Percentiles rank a stretch among this genome's conserved stretches.
Evolutionary conservation across 768 basidiomycete genomes (phyloP).

Genomic region (Pulveroboletus frians): DNA sequence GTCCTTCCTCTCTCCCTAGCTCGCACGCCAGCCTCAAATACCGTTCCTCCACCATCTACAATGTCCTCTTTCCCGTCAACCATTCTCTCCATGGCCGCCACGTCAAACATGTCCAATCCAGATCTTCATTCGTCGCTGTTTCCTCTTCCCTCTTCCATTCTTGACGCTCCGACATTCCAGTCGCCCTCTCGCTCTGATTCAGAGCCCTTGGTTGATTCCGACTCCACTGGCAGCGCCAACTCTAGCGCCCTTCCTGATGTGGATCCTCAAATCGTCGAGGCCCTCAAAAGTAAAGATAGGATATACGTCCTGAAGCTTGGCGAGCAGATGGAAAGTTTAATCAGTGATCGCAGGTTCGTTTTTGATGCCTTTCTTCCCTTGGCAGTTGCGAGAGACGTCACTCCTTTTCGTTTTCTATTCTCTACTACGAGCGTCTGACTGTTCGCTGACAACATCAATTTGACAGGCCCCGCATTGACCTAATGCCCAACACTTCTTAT

Average conservation of each 20-base stretch:
- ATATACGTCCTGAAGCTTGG: conserved; percentile 86
- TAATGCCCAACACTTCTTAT: conserved; percentile 70
- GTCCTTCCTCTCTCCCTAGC: background rate
- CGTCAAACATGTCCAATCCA: conserved; percentile 9
- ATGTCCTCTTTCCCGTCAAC: conserved; percentile 11
- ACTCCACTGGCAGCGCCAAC: conserved; percentile 23
- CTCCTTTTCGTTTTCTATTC: background rate
- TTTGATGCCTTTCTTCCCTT: background rate
- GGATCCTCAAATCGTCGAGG: conserved; percentile 79
- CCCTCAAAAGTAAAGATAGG: conserved; percentile 82
- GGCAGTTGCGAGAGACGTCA: conserved; percentile 1
- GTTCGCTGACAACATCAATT: conserved; percentile 23
- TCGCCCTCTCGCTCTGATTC: conserved; percentile 21
- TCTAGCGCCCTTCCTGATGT: conserved; percentile 39
- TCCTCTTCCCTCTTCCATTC: conserved; percentile 10
- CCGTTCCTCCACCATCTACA: conserved; percentile 1
- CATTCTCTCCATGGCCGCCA: conserved; percentile 11
- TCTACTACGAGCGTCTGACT: background rate
- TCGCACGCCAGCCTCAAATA: conserved; percentile 8
- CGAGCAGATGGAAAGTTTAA: conserved; percentile 77
- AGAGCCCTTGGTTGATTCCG: conserved; percentile 28
- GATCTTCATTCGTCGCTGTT: conserved; percentile 10
- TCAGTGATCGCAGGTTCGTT: conserved; percentile 67
- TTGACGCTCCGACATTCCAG: conserved; percentile 9
- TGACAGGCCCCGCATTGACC: conserved; percentile 55